Base-by-base conservation (phyloP, 2,329 filamentous ascomycete genomes). In the Penicillium digitatum region DNA sequence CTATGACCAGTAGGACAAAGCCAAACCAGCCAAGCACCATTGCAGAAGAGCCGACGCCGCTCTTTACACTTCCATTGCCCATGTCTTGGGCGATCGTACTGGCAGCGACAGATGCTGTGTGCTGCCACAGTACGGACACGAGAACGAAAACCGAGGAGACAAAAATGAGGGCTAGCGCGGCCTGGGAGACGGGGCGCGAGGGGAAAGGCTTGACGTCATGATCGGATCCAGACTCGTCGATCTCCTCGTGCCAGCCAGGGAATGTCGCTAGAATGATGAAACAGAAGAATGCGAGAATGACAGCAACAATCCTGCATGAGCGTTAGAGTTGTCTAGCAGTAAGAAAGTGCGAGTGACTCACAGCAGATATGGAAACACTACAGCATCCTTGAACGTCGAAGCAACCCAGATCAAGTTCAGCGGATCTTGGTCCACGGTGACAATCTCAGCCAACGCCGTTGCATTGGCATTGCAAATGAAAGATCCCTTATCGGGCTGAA, bases 21-120 rank as follows among this genome's bases (percentile, higher is more conserved):
- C 90, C 89, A 75, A 99, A 97, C 94, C 94, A 99, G 56, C 94
- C 94, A 69, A 99, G 81, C 18, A 96, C 89, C 90, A 99, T 97
- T 54, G 94, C 93, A 37, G 87, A 89, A 46, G 90, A 92, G n/a
- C 92, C 92, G 12, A 96, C 90, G 32, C 92, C 92, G 54, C 87
- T 90, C 72, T 82, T 85, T 54, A 96, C 89, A 62, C 87, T 89
- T 40, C 92, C 92, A 72, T 96, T 96, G 34, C 88, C 92, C 62
- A 96, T 84, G 69, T 95, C 91, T 79, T 95, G 89, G 1, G 92
- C 90, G 62, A 99, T 92, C 62, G 95, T 89, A 57, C 90, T 91
- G 22, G 94, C 94, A 32, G 93, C 93, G 0, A 99, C 94, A 0
- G 93, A 96, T 0, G 94, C 94, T 6, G 94, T 99, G 69, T 99